Evolutionary conservation across 352 stramenopile genomes (phyloP), one percentile per base, ranked within the genome.

Genomic region (Plasmopara viticola): DNA sequence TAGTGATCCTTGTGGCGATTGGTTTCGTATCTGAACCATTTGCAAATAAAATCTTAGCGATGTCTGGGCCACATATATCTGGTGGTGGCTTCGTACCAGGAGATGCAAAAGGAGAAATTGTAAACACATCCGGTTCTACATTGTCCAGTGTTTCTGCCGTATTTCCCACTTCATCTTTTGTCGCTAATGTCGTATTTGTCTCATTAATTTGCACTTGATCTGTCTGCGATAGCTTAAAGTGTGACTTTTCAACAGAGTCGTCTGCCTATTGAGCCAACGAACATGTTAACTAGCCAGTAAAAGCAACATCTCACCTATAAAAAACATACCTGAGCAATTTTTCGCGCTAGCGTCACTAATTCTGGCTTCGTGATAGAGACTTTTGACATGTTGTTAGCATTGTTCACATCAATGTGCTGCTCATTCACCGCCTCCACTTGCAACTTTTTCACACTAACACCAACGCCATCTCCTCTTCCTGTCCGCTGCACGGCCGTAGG

Each of bases 321-420:
- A 9, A 41, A 41, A n/a, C 20, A 17, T 33, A 58, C 51, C 51
- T 58, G 51, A 18, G 8, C 14, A 43, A 41, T 29, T n/a, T 44
- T n/a, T 17, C 9, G 20, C 20, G 15, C 46, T 31, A 20, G 31
- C 20, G 15, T 44, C 29, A 34, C 47, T 25, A 7, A 15, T n/a
- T 41, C 37, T n/a, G 14, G 20, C 4, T 51, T 48, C 0, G 18
- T 30, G 17, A 31, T 6, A 34, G 39, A 17, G 10, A 29, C 7
- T 8, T 18, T 9, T 5, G 17, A 43, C 6, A 31, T 13, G 2
- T 59, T 38, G 5, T 15, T 34, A 6, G 25, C 6, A 35, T 12
- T 30, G 2, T 33, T 39, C 6, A 28, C 35, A 15, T 29, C 17
- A 15, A 10, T 6, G 4, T 18, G 12, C 29, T 52, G 15, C 15